Evolutionary conservation across 2,329 filamentous ascomycete genomes (phyloP).

Genomic region (Fusarium sacchari): DNA sequence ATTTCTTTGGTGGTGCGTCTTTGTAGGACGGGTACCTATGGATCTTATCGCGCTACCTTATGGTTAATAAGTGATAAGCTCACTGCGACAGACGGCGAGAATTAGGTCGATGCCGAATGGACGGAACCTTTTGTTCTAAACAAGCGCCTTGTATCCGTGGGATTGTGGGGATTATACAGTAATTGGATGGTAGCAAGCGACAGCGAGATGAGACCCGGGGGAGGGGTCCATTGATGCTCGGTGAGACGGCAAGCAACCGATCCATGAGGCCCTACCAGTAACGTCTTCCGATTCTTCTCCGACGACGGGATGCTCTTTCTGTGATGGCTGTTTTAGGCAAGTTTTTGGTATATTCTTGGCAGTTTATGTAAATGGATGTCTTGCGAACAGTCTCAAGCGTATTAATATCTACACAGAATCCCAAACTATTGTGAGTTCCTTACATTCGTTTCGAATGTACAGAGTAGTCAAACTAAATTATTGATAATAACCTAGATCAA

Average conservation of each 20-base stretch:
- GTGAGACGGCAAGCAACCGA: conserved; percentile 28
- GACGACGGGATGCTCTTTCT: neutral
- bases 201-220: conserved; percentile 26
- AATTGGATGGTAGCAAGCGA: no score
- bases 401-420: neutral
- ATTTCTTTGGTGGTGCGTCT: conserved; percentile 42
- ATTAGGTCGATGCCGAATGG: conserved; percentile 20
- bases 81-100: conserved; percentile 9
- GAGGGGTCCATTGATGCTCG: conserved; percentile 20
- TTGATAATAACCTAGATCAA: no score
- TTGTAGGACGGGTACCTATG: neutral
- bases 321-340: conserved; percentile 28
- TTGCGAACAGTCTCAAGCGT: neutral
- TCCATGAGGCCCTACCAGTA: neutral
- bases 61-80: conserved; percentile 38
- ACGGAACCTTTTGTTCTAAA: conserved; percentile 1
- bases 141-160: conserved; percentile 1
- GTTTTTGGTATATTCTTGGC: neutral
- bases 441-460: neutral
- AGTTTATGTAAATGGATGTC: neutral
- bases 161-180: conserved; percentile 29
- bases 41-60: conserved; percentile 43
- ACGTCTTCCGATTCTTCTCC: conserved; percentile 32
- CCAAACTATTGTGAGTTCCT: neutral
- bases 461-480: neutral